phyloP scores from a whole-genome alignment of 73 alveolate genomes.

The Breviolum minutum region DNA sequence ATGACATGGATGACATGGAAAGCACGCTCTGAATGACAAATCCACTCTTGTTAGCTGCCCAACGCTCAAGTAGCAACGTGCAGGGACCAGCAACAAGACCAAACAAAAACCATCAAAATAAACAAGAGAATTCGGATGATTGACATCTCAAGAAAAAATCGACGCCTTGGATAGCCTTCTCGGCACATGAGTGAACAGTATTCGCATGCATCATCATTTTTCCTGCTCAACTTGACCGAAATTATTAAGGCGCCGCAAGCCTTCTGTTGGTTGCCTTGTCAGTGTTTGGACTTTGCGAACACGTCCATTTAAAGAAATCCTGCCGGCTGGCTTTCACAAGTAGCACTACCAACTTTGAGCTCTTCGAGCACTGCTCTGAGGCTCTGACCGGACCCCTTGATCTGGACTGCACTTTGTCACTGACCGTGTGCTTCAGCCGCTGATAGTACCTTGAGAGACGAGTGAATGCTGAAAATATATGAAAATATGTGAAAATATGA shows the following conservation, averaged over 20 bases:
- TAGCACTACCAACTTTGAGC: neutral
- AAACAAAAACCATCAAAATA: too few species aligned
- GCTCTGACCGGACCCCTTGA: slow-evolving; percentile 95
- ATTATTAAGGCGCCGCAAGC: slow-evolving; percentile 51
- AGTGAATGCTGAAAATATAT: neutral
- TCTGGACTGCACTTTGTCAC: slow-evolving; percentile 99
- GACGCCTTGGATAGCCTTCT: too few species aligned
- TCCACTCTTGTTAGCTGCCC: too few species aligned
- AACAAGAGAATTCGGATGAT: too few species aligned
- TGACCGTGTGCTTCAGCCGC: slow-evolving; percentile 99
- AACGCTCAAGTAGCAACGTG: too few species aligned
- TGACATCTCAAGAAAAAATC: too few species aligned
- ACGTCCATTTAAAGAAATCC: neutral
- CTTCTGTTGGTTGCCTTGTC: slow-evolving; percentile 99
- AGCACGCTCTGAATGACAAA: neutral
- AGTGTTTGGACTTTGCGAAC: slow-evolving; percentile 98
- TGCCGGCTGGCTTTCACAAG: neutral
- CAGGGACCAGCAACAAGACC: too few species aligned
- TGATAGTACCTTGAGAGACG: slow-evolving; percentile 98
- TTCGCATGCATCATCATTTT: too few species aligned
- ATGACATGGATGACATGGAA: too few species aligned
- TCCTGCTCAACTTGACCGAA: neutral
- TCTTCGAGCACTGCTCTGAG: neutral
- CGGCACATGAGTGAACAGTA: too few species aligned
- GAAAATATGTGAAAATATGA: neutral